These are phyloP conservation scores for Tilletia walkeri DNA, from an alignment of 1,284 basidiomycete species.

Conservation along the genomic window DNA sequence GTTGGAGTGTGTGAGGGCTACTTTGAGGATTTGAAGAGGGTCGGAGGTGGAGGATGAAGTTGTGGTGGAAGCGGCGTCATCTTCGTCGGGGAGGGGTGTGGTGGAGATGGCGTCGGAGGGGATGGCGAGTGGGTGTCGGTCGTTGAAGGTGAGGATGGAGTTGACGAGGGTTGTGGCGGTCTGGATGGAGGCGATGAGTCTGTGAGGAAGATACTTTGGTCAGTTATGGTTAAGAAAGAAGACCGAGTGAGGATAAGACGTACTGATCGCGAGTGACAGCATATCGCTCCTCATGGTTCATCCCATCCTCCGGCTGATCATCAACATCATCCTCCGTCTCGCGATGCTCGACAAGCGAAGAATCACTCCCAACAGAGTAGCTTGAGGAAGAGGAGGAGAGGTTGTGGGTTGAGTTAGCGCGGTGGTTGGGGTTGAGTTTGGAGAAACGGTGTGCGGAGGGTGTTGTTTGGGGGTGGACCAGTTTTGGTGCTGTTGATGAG, in stretches of 20 bases:
- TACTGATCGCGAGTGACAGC: conserved; percentile 3
- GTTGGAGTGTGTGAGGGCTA: conserved; percentile 9
- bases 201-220: background rate
- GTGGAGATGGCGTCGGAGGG: conserved; percentile 4
- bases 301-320: background rate
- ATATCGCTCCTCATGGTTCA: conserved; percentile 15
- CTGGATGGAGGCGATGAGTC: conserved; percentile 10
- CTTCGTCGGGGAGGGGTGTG: background rate
- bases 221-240: too few species aligned
- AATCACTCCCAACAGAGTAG: background rate
- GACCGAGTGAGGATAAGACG: background rate
- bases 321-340: background rate
- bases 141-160: conserved; percentile 14
- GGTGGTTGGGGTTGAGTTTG: conserved; percentile 4
- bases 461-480: conserved; percentile 1
- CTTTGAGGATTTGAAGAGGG: conserved; percentile 11
- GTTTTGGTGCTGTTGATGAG: background rate
- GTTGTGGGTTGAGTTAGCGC: background rate
- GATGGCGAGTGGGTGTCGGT: conserved; percentile 15
- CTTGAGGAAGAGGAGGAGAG: background rate
- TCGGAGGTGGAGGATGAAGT: background rate
- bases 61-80: background rate
- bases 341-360: background rate
- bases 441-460: conserved; percentile 12
- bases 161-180: conserved; percentile 2